Conservation (phyloP, 73 alveolate species). For the Paramecium caudatum region DNA sequence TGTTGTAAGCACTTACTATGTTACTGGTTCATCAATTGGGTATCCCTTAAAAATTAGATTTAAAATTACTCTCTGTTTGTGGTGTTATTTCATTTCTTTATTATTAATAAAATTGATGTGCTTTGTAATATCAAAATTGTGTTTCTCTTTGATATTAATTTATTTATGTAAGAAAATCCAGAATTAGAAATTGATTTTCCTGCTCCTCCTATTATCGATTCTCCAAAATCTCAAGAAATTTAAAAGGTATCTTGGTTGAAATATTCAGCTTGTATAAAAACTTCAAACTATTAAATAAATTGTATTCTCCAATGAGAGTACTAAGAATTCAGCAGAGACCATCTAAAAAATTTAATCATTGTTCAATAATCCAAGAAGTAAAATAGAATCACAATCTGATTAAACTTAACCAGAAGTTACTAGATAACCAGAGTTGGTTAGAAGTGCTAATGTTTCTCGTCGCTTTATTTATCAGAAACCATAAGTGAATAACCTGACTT, state of each 20-base stretch:
- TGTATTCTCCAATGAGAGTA: neutral
- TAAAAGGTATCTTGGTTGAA: neutral
- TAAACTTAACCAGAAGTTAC: conserved; percentile 10
- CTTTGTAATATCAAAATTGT: too few species aligned
- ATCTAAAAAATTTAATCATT: neutral
- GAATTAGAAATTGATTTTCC: neutral
- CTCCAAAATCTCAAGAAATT: conserved; percentile 20
- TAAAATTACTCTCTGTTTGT: conserved; percentile 19
- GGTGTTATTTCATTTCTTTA: conserved; percentile 58
- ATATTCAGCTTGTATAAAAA: neutral
- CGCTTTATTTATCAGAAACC: conserved; percentile 25
- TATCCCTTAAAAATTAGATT: conserved; percentile 26
- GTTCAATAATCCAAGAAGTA: neutral
- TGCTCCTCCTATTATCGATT: conserved; percentile 1
- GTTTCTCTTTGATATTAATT: too few species aligned
- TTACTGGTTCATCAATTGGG: conserved; percentile 35
- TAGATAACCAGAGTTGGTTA: too few species aligned
- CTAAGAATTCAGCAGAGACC: neutral
- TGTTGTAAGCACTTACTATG: neutral
- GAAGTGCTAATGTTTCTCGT: conserved; percentile 45
- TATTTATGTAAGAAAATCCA: conserved; percentile 6
- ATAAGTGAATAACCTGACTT: neutral
- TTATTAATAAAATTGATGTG: too few species aligned
- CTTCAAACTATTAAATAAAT: neutral
- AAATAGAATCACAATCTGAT: conserved; percentile 51